Percentiles rank a stretch among this genome's conserved stretches.
Evolutionary conservation across 1,139 yeast species (phyloP).

Genomic region (Tardiomyces depauwii): DNA sequence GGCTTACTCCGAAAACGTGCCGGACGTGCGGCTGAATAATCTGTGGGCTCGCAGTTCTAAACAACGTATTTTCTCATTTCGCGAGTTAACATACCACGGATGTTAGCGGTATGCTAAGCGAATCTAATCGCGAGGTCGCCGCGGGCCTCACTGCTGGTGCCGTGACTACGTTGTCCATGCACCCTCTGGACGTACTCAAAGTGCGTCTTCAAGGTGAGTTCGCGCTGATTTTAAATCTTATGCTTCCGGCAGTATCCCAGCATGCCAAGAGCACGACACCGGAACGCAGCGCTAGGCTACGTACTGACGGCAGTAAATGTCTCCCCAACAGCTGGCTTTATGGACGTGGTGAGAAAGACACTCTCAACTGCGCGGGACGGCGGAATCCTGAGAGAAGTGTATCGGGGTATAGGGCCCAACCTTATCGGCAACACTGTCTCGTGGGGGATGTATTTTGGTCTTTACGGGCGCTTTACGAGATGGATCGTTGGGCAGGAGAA

Average conservation of each 20-base stretch:
- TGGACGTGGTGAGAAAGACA: not conserved
- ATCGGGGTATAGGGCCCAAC: conserved; percentile 77
- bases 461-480: conserved; percentile 52
- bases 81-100: not conserved
- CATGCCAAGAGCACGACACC: too few relatives aligned
- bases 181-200: conserved; percentile 82
- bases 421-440: conserved; percentile 73
- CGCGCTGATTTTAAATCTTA: too few relatives aligned
- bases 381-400: conserved; percentile 24
- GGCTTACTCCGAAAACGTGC: not conserved
- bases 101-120: not conserved
- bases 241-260: too few relatives aligned
- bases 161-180: conserved; percentile 66
- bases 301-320: not conserved
- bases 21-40: not conserved
- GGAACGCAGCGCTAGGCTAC: too few relatives aligned
- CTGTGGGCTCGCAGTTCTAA: not conserved
- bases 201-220: conserved; percentile 48
- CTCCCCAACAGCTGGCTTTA: not conserved
- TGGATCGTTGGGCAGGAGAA: conserved; percentile 4
- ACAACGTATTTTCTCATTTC: too few relatives aligned
- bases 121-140: conserved; percentile 37
- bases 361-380: conserved; percentile 2
- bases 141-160: conserved; percentile 83
- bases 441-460: conserved; percentile 78